These are phyloP conservation scores for Endocarpon pusillum DNA, from an alignment of 495 filamentous ascomycete genomes.

Conservation along the genomic window DNA sequence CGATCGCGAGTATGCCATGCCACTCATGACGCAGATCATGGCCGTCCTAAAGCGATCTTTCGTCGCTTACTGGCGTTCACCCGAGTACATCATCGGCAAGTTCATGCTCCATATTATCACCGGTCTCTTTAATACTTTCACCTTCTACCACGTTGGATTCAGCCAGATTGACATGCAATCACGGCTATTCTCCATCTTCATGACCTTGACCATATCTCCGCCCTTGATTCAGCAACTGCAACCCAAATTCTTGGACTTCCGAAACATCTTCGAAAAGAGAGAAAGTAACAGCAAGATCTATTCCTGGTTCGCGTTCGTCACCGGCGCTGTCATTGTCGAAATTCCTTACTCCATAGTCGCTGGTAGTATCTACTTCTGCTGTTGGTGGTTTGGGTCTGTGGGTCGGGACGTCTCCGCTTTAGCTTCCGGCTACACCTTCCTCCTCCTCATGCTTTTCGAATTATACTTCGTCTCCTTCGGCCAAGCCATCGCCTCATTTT, in stretches of 20 bases:
- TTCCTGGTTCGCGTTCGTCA: conserved; percentile 33
- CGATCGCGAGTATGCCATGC: conserved; percentile 42
- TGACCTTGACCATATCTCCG: conserved; percentile 47
- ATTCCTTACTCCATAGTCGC: conserved; percentile 34
- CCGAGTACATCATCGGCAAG: conserved; percentile 41
- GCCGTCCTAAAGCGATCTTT: conserved; percentile 35
- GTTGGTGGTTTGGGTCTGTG: conserved; percentile 43
- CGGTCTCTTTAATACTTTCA: conserved; percentile 48
- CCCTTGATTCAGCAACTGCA: conserved; percentile 45
- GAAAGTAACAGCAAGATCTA: conserved; percentile 36
- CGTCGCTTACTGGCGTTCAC: conserved; percentile 41
- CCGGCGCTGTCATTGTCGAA: conserved; percentile 30
- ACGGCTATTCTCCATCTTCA: conserved; percentile 53
- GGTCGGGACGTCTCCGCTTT: conserved; percentile 28
- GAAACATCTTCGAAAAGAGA: conserved; percentile 28
- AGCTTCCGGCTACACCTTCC: conserved; percentile 36
- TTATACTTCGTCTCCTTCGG: conserved; percentile 58
- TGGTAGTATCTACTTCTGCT: conserved; percentile 36
- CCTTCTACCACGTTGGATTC: conserved; percentile 43
- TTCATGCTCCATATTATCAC: conserved; percentile 45
- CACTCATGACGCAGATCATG: conserved; percentile 31
- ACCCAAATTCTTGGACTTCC: conserved; percentile 29
- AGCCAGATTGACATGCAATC: conserved; percentile 45
- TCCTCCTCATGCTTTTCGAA: conserved; percentile 50
- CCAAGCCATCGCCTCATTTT: conserved; percentile 57